Evolutionary conservation across 2,329 filamentous ascomycete species (phyloP).

Genomic region (Onygenales sp.): DNA sequence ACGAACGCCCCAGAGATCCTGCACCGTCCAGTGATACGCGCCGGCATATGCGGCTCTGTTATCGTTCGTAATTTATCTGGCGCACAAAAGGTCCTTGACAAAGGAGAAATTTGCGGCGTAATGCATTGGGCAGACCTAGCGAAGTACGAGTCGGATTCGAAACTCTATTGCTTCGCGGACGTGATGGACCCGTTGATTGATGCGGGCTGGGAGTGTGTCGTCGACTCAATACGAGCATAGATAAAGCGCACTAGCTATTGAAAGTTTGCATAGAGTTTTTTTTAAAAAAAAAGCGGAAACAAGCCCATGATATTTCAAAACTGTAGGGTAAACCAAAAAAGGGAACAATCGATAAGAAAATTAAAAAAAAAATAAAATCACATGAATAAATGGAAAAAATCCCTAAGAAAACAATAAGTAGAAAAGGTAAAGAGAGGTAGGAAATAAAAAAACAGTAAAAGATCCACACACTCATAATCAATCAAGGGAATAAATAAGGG

Average conservation of each 20-base stretch:
- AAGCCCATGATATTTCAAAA: constrained; percentile 5
- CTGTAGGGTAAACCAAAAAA: not conserved
- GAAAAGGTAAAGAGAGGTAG: not conserved
- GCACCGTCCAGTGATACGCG: not conserved
- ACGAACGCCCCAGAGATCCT: not conserved
- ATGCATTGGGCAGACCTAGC: not conserved
- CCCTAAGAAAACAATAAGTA: not conserved
- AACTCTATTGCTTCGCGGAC: not conserved
- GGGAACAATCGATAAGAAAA: not conserved
- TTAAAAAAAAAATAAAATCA: not conserved
- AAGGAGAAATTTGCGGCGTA: not conserved
- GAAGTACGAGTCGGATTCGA: not conserved
- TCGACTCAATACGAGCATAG: not conserved
- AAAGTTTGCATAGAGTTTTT: too few species aligned
- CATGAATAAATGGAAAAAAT: not conserved
- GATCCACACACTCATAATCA: not conserved
- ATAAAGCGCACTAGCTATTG: too few species aligned
- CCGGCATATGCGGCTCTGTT: not conserved
- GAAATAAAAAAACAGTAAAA: not conserved
- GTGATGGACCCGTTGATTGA: not conserved
- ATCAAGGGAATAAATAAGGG: constrained; percentile 10
- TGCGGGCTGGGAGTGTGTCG: not conserved
- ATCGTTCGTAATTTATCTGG: not conserved
- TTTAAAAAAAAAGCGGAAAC: not conserved
- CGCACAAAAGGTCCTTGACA: not conserved